Percentiles rank a stretch among this genome's conserved stretches.
These are phyloP conservation scores for Pseudohalonectria lignicola DNA, from an alignment of 2,329 filamentous ascomycete genomes.

Conservation along the genomic window DNA sequence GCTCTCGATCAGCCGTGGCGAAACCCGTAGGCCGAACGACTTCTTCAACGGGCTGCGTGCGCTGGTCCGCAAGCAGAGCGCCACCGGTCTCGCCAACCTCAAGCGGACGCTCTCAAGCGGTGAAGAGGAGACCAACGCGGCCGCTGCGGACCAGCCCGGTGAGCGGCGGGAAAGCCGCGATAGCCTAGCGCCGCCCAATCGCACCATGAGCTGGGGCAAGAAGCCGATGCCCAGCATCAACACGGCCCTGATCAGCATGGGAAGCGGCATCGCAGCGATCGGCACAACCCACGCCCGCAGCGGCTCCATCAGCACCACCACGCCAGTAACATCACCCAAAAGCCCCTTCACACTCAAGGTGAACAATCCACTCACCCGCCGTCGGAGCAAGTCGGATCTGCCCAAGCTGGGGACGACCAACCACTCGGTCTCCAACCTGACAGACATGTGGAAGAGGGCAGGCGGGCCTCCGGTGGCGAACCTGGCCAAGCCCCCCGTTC, in stretches of 20 bases:
- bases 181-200: constrained; percentile 39
- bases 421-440: constrained; percentile 31
- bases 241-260: constrained; percentile 45
- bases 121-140: constrained; percentile 18
- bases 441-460: constrained; percentile 38
- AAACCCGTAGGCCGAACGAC: constrained; percentile 34
- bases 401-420: constrained; percentile 22
- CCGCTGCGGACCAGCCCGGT: constrained; percentile 15
- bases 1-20: constrained; percentile 39
- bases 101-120: constrained; percentile 35
- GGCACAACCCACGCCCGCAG: constrained; percentile 45
- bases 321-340: constrained; percentile 27
- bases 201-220: constrained; percentile 37
- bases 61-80: constrained; percentile 39
- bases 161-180: constrained; percentile 29
- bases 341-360: constrained; percentile 35
- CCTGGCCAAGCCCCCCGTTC: constrained; percentile 21
- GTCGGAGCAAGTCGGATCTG: constrained; percentile 43
- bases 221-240: constrained; percentile 45
- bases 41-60: constrained; percentile 40
- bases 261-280: constrained; percentile 41
- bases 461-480: constrained; percentile 43
- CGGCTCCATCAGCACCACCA: constrained; percentile 46
- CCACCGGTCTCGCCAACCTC: constrained; percentile 18
- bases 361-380: constrained; percentile 39